Evolutionary conservation across 768 basidiomycete genomes (phyloP), one percentile per base, ranked within the genome.

Genomic region (Erythrobasidium yunnanense): DNA sequence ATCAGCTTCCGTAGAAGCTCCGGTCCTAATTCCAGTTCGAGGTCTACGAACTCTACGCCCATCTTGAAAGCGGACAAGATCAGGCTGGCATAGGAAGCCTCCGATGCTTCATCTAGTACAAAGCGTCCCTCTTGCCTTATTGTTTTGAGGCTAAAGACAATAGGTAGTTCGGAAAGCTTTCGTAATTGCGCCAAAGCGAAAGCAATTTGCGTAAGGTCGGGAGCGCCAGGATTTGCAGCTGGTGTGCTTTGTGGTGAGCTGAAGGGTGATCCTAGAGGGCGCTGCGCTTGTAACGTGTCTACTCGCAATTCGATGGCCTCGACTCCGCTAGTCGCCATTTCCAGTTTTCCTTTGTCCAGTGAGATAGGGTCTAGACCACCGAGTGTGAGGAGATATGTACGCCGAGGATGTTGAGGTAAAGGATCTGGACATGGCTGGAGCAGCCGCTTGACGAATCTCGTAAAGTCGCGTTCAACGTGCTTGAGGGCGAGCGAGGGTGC

Each of bases 261-360:
- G 27, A 55, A 30, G 42, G 15, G 8, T 47, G 62, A 13, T 45
- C 46, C 15, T 2, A 32, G 15, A 69, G 66, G 33, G 66, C 71
- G 38, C 11, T n/a, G 38, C 11, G 38, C 38, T 13, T 23, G 6
- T 18, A 72, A 55, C 32, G 68, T 63, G 45, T 99, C 93, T 18
- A 90, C 90, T 11, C 93, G 84, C 27, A 97, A 74, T 75, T 99
- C 93, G 55, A 96, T 77, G 0, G 90, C 90, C 73, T 96, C 91
- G 1, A 85, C 87, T 2, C 93, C 93, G 6, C 82, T 80, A 3
- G 68, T 62, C 6, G 68, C 70, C 2, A 51, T 55, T 17, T 0
- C 82, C 82, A 68, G 62, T 27, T 67, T 66, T 11, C 62, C 69
- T 2, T 30, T 66, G n/a, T 35, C 29, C 7, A 71, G 49, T 55